Evolutionary conservation across 2,329 filamentous ascomycete genomes (phyloP), one percentile per base, ranked within the genome.

Genomic region (Ophiostoma angusticollis): DNA sequence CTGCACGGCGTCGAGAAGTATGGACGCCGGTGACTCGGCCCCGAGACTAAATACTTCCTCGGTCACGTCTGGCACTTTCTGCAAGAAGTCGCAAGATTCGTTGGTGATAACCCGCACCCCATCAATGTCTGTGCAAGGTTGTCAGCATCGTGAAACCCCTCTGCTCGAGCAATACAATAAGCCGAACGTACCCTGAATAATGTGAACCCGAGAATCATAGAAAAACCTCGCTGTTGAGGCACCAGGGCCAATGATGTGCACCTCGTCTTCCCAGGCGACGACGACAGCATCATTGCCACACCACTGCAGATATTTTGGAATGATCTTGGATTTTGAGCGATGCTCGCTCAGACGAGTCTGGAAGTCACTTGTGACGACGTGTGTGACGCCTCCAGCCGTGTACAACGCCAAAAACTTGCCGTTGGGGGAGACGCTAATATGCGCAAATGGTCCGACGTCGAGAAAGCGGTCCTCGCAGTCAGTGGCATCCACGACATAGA

Each of bases 211-310:
- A 8, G 80, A 84, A 53, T 96, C 86, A 57, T 96, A 96, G 50
- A 86, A 89, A 57, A 86, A 91, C 45, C 75, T 78, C 30, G 64
- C 76, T 5, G 81, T 78, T 9, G 81, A 74, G 31, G 84, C 84
- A 27, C 79, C 81, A 0, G 86, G 85, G 0, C 89, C 91, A 44
- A 98, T 81, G 21, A 98, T 70, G 54, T 95, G 91, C 4, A 98
- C 80, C 58, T 98, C 91, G 54, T 98, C 91, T 54, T 96, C 91
- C 91, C 91, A 98, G 0, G 87, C 87, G 50, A 98, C 76, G 21
- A 94, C 75, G 4, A 91, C 82, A 12, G 87, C 85, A 58, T 96
- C 89, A 51, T 91, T 89, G 5, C 91, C 91, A 57, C 91, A 98
- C 91, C 91, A 98, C 51, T 91, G 80, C 45, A 98, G 71, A 47